Evolutionary conservation across 352 stramenopile genomes (phyloP).

Genomic region (Pythium angustatum): DNA sequence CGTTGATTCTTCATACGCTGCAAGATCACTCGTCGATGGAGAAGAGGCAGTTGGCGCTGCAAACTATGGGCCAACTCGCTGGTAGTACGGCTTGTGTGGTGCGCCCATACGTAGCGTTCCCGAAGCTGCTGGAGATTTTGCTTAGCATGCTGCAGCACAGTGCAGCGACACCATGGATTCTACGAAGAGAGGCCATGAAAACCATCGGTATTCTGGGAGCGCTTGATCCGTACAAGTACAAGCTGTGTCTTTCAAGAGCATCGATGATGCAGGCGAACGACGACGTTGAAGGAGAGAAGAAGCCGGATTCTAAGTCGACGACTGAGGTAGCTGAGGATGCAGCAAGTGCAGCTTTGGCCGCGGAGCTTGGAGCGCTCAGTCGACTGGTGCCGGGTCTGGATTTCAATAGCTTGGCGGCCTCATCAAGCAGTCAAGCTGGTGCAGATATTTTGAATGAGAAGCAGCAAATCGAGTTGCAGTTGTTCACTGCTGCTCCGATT

Average conservation of each 20-base stretch:
- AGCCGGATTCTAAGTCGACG: conserved; percentile 43
- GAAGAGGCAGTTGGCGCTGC: conserved; percentile 95
- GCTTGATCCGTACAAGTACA: conserved; percentile 96
- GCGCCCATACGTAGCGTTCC: conserved; percentile 95
- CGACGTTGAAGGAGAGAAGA: conserved; percentile 25
- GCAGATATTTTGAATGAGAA: conserved; percentile 80
- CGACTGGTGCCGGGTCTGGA: conserved; percentile 36
- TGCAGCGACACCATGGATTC: conserved; percentile 86
- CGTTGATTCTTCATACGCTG: conserved; percentile 95
- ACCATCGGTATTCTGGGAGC: conserved; percentile 95
- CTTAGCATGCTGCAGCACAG: conserved; percentile 93
- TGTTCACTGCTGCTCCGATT: conserved; percentile 86
- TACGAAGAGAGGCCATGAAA: conserved; percentile 95
- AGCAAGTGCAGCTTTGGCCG: conserved; percentile 15
- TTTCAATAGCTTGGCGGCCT: conserved; percentile 56
- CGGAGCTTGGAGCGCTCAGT: conserved; percentile 19
- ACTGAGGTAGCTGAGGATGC: conserved; percentile 22
- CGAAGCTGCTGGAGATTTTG: conserved; percentile 94
- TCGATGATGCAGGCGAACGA: conserved; percentile 75
- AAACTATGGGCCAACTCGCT: conserved; percentile 94
- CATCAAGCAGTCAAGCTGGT: conserved; percentile 53
- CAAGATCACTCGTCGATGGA: conserved; percentile 95
- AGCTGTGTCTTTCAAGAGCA: conserved; percentile 69
- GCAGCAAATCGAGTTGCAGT: conserved; percentile 83
- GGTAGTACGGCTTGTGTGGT: conserved; percentile 94